A percentile compares a stretch with the other conserved stretches of the same genome.
Conservation (phyloP, 2,329 filamentous ascomycete species). For the Sporothrix schenckii region DNA sequence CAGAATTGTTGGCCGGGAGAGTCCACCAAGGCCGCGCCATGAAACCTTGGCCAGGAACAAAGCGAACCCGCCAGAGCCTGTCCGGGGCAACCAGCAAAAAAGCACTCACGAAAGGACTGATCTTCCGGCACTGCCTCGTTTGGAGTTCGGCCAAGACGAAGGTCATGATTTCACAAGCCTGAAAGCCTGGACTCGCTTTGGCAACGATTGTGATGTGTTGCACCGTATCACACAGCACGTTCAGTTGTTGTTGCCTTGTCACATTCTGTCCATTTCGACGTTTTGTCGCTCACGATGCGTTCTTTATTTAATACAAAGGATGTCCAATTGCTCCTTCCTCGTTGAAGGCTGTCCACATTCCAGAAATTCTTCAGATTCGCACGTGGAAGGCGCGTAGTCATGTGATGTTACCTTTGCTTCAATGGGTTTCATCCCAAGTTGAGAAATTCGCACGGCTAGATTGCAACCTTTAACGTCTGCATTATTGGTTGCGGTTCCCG, state of each 20-base stretch:
- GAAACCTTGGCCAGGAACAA: not conserved
- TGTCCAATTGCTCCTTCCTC: not conserved
- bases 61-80: not conserved
- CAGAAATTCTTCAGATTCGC: not conserved
- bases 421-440: slow-evolving; percentile 21
- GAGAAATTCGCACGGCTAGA: not conserved
- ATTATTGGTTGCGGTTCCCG: slow-evolving; percentile 20
- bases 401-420: not conserved
- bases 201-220: not conserved
- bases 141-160: slow-evolving; percentile 6
- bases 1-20: slow-evolving; percentile 27
- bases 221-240: not conserved
- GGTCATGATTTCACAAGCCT: not conserved
- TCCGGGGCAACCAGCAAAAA: slow-evolving; percentile 18
- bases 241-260: not conserved
- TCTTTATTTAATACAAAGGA: not conserved
- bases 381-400: slow-evolving; percentile 27
- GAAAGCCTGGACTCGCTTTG: not conserved
- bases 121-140: not conserved
- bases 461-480: slow-evolving; percentile 17
- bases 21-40: not conserved
- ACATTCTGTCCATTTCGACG: not conserved
- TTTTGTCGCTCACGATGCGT: not conserved
- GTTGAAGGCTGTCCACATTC: not conserved
- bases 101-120: slow-evolving; percentile 1